Evolutionary conservation across 352 stramenopile genomes (phyloP), one percentile per base, ranked within the genome.

Genomic region (Ophiocytium majus): DNA sequence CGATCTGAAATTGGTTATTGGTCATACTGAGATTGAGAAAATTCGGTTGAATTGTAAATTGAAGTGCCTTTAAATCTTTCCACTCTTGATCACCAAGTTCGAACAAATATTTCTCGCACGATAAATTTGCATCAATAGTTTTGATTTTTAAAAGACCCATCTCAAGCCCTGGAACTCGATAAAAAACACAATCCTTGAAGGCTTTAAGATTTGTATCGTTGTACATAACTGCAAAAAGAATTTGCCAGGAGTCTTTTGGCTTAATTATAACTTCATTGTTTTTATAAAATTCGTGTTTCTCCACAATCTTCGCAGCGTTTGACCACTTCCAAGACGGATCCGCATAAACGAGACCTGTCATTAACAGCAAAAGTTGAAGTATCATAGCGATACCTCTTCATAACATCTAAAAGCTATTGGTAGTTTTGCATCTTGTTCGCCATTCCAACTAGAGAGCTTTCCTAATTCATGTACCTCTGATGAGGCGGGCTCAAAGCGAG

Each of bases 181-280:
- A 71, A 71, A 23, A 71, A 28, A 71, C 57, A 71, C 57, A 71
- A 28, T 71, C 57, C 57, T 71, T 71, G 57, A 28, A 71, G 57
- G 28, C 19, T 23, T 71, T 71, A 28, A 71, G 28, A 71, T 71
- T 23, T 23, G 57, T 23, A 28, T 71, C 57, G 57, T 23, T 23
- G 57, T 23, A 71, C 23, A 71, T 71, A 23, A 71, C 19, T 28
- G 57, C 57, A 71, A 23, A 71, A 23, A 71, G 28, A 28, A 28
- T 23, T 28, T 71, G 57, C 57, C 57, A 71, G 57, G 57, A 71
- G 57, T 71, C 28, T 71, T 71, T 71, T 23, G 57, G 57, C 19
- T 28, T 71, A 28, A 28, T 71, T 71, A 71, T 71, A 28, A 71
- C 57, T 71, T 71, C 57, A 71, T 71, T 71, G 28, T 71, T 71